These are phyloP conservation scores for Fraxinus greggii DNA, from an alignment of 305 asterid genomes.

Conservation along the genomic window DNA sequence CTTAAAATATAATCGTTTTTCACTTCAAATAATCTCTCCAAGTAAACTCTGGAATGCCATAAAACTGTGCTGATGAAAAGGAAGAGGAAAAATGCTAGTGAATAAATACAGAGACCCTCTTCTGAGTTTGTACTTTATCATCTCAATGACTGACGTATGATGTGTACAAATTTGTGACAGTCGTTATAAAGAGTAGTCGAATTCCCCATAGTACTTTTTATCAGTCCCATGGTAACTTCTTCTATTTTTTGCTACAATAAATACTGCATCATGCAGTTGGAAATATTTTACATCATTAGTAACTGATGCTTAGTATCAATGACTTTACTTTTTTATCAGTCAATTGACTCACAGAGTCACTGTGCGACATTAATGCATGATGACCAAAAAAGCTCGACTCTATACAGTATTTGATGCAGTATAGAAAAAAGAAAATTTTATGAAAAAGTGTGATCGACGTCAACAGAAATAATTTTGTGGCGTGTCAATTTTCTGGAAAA, in stretches of 20 bases:
- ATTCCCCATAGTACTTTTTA: constrained; percentile 44
- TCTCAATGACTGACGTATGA: constrained; percentile 50
- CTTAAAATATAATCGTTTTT: not conserved
- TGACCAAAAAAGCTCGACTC: constrained; percentile 15
- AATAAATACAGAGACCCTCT: not conserved
- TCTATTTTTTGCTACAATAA: constrained; percentile 30
- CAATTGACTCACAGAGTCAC: constrained; percentile 1
- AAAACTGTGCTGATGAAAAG: not conserved
- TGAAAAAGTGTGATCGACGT: not conserved
- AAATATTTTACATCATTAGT: not conserved
- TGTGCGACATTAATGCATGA: constrained; percentile 17
- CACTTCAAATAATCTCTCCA: not conserved
- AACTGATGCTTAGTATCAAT: not conserved
- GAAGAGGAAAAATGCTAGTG: not conserved
- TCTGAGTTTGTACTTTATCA: constrained; percentile 26
- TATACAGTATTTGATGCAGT: not conserved
- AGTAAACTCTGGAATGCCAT: not conserved
- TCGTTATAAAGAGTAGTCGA: constrained; percentile 41
- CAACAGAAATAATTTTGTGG: not conserved
- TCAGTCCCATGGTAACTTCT: constrained; percentile 32
- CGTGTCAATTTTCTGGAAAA: not conserved
- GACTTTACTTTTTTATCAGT: not conserved
- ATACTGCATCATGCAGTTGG: not conserved
- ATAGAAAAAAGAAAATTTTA: not conserved
- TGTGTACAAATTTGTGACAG: constrained; percentile 43